A percentile compares a stretch with the other conserved stretches of the same genome.
These are phyloP conservation scores for Backusella mclennaniae DNA, from an alignment of 192 early-diverging fungal species.

Conservation along the genomic window DNA sequence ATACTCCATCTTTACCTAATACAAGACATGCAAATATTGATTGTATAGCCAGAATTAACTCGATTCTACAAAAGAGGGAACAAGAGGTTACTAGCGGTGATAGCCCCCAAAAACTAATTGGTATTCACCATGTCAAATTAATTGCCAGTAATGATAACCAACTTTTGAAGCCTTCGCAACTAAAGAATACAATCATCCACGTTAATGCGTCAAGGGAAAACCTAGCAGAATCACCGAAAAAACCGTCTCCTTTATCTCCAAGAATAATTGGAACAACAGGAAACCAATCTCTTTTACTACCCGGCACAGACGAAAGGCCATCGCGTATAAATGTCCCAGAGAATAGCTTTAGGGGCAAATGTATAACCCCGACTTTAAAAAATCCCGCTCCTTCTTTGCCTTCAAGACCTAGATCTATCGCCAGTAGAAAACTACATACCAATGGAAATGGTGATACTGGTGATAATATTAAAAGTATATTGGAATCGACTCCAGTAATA, in stretches of 20 bases:
- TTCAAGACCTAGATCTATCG: slow-evolving; percentile 12
- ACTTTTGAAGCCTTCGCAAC: not conserved
- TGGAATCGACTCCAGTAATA: not conserved
- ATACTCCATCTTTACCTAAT: not conserved
- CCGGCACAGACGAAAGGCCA: not conserved
- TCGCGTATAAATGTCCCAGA: not conserved
- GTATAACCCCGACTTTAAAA: not conserved
- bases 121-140: not conserved
- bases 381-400: slow-evolving; percentile 23
- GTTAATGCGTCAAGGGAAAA: not conserved
- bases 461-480: not conserved
- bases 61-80: not conserved
- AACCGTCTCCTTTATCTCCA: not conserved
- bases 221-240: not conserved
- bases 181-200: not conserved
- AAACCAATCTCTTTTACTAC: not conserved
- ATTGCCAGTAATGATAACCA: not conserved
- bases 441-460: not conserved
- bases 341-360: not conserved
- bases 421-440: not conserved
- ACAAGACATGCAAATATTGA: not conserved
- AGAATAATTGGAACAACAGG: not conserved
- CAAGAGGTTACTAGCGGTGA: not conserved
- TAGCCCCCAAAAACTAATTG: not conserved
- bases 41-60: not conserved